phyloP scores from a whole-genome alignment of 176 grass and related monocot species.

The Otatea glauca region DNA sequence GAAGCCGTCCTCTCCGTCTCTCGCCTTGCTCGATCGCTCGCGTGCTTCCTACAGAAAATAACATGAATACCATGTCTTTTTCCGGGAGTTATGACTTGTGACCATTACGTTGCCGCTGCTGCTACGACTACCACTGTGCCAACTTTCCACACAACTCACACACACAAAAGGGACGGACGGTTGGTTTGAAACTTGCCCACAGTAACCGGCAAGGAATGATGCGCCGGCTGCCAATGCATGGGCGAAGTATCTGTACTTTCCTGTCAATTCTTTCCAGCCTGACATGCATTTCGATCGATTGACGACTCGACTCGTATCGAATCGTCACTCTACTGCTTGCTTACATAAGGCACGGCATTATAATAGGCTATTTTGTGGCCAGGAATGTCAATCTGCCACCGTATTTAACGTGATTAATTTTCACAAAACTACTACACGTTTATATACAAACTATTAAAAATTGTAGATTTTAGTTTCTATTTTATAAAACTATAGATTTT shows the following conservation, averaged over 20 bases:
- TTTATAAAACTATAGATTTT: too few species aligned
- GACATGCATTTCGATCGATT: not conserved
- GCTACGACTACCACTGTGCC: not conserved
- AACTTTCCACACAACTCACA: not conserved
- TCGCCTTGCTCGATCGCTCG: not conserved
- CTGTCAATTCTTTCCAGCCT: conserved; percentile 9
- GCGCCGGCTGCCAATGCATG: not conserved
- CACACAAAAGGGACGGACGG: not conserved
- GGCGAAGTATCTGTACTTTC: not conserved
- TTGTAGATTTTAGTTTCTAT: too few species aligned
- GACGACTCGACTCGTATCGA: not conserved
- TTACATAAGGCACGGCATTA: not conserved
- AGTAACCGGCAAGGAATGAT: conserved; percentile 14
- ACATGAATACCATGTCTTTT: conserved; percentile 34
- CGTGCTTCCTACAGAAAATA: conserved; percentile 19
- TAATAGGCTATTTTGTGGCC: too few species aligned
- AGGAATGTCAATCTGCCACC: too few species aligned
- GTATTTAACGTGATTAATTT: too few species aligned
- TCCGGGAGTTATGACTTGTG: conserved; percentile 31
- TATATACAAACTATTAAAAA: too few species aligned
- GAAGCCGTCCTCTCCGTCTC: not conserved
- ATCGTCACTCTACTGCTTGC: not conserved
- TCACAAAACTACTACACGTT: too few species aligned
- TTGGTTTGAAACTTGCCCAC: not conserved
- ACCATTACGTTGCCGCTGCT: not conserved